Conservation (phyloP, 2,329 filamentous ascomycete species). For the Fusarium sp. region DNA sequence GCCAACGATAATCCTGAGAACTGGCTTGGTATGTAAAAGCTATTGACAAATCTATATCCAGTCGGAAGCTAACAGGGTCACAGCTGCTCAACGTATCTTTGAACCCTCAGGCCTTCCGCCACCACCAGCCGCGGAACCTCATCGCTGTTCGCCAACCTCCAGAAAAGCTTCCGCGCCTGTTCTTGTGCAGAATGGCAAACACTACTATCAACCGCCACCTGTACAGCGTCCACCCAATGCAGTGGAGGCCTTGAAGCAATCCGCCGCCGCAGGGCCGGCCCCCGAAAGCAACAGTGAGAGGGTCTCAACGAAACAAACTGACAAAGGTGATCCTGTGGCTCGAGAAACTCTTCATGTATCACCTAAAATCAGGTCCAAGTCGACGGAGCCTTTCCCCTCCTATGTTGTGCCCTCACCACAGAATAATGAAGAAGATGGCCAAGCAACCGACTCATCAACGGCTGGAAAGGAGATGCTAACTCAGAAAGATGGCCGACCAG, state of each 20-base stretch:
- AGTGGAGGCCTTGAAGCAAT: constrained; percentile 46
- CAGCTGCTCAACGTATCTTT: constrained; percentile 48
- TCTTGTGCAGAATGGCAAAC: constrained; percentile 34
- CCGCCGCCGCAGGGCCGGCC: constrained; percentile 42
- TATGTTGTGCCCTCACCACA: not conserved
- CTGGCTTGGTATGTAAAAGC: constrained; percentile 51
- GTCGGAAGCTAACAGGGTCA: constrained; percentile 25
- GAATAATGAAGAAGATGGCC: not conserved
- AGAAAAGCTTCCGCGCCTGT: constrained; percentile 34
- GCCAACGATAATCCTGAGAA: constrained; percentile 46
- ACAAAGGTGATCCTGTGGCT: not conserved
- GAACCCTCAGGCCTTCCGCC: constrained; percentile 46
- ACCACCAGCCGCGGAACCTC: constrained; percentile 38
- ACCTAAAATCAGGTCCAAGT: constrained; percentile 19
- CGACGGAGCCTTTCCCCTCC: constrained; percentile 1
- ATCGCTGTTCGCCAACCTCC: constrained; percentile 36
- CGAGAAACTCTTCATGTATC: not conserved
- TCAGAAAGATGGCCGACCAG: constrained; percentile 10
- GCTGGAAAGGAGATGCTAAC: not conserved
- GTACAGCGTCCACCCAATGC: constrained; percentile 23
- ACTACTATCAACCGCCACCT: constrained; percentile 43
- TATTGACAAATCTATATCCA: not conserved
- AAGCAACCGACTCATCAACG: not conserved
- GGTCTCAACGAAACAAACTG: not conserved
- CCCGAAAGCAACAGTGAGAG: constrained; percentile 22